Evolutionary conservation across 192 early-diverging fungal species (phyloP).

Genomic region (Oehlia diaphana): DNA sequence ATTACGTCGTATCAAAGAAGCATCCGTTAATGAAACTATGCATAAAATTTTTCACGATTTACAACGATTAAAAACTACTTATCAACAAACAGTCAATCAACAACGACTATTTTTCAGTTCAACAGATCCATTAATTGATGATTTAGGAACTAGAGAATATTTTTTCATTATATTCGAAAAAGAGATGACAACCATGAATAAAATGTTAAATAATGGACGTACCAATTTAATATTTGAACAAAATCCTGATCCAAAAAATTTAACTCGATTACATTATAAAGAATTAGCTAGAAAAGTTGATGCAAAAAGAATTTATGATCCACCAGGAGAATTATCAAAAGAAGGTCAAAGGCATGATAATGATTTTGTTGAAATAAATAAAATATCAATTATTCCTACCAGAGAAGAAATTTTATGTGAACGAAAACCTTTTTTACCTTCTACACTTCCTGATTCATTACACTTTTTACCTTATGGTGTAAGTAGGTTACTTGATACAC

Average conservation of each 20-base stretch:
- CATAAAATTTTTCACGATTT: not conserved
- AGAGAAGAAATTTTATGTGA: constrained; percentile 45
- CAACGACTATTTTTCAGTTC: not conserved
- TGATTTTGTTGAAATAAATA: constrained; percentile 43
- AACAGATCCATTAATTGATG: not conserved
- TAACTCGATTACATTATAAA: no score
- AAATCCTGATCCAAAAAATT: no score
- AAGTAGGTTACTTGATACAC: constrained; percentile 51
- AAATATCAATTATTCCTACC: constrained; percentile 57
- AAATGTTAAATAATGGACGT: not conserved
- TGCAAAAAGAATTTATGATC: no score
- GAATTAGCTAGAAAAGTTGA: no score
- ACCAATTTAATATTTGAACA: no score
- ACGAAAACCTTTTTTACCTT: constrained; percentile 49
- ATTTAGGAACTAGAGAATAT: not conserved
- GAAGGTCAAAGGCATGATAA: constrained; percentile 55
- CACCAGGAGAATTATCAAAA: constrained; percentile 35
- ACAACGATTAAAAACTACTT: no score
- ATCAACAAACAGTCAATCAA: not conserved
- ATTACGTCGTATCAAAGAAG: constrained; percentile 34
- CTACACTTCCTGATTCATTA: constrained; percentile 33
- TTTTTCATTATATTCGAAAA: constrained; percentile 13
- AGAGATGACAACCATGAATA: constrained; percentile 6
- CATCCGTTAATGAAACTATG: constrained; percentile 18
- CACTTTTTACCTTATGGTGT: constrained; percentile 51